A percentile compares a stretch with the other conserved stretches of the same genome.
These are phyloP conservation scores for Cyclospora cayetanensis DNA, from an alignment of 169 alveolate species.

Conservation along the genomic window DNA sequence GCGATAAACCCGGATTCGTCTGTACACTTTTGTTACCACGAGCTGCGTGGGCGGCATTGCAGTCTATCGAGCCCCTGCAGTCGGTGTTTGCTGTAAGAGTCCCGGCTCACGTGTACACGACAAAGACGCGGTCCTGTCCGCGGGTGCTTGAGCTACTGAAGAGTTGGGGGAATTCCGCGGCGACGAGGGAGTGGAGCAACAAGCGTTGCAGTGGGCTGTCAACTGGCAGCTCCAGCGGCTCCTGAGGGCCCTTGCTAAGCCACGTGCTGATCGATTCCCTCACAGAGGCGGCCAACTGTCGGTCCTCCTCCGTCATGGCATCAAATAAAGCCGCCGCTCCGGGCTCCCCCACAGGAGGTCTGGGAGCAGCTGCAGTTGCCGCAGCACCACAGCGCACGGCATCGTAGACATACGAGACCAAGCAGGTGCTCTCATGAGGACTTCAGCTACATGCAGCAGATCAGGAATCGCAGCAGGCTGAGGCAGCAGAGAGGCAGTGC, in stretches of 20 bases:
- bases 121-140: constrained; percentile 53
- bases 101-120: neutral
- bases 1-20: no score
- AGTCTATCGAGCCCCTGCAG: no score
- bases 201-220: constrained; percentile 88
- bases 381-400: no score
- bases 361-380: no score
- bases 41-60: neutral
- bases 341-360: neutral
- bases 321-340: neutral
- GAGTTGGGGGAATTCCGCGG: constrained; percentile 83
- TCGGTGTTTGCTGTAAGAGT: neutral
- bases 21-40: no score
- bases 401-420: no score
- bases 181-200: constrained; percentile 86
- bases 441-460: no score
- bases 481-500: no score
- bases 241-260: neutral
- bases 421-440: no score
- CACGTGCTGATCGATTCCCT: neutral
- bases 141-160: constrained; percentile 81
- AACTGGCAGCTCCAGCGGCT: constrained; percentile 79
- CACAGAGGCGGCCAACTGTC: neutral
- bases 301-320: neutral
- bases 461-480: no score